Evolutionary conservation across 2,329 filamentous ascomycete species (phyloP), one percentile per base, ranked within the genome.

Genomic region (Colletotrichum lentis): DNA sequence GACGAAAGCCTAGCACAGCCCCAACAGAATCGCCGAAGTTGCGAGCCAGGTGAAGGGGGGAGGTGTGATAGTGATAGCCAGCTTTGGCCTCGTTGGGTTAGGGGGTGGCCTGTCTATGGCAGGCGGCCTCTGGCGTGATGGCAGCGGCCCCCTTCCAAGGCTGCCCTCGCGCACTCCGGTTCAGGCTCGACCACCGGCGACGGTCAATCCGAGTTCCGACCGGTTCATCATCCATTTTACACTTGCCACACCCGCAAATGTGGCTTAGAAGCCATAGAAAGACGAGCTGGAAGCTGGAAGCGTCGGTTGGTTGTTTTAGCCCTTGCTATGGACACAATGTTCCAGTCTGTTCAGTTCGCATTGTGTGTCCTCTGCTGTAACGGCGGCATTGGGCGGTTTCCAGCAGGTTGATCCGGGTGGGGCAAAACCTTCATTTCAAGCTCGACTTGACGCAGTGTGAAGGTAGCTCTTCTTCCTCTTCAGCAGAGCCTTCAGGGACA

Each of bases 1-100:
- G 52, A 63, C 52, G 52, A 64, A 16, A 22, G 54, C 60, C 12
- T 18, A 47, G 47, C 64, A 67, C 53, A 64, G 64, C 64, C 64
- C 16, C 64, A 58, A 14, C 27, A 35, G 49, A 16, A 14, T 46
- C 37, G 53, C 60, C 58, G 47, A 67, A 54, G 50, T 53, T 52
- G n/a, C 27, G 5, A 53, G 18, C 10, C 27, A 52, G 18, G 24
- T 31, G 27, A 8, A 47, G 14, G 22, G n/a, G n/a, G 8, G 27
- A 52, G 24, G 27, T 52, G 49, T 24, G 16, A 27, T 49, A 6
- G 49, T 24, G 16, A 49, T 49, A 6, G 22, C 22, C 22, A 22
- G 20, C 47, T 50, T 31, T 31, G 47, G 24, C 50, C 50, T 20
- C n/a, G 18, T 37, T 37, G 27, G 10, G 20, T 53, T 24, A n/a